These are phyloP conservation scores for Phalaenopsis hybrid DNA, from an alignment of 116 monocot genomes.

Conservation along the genomic window DNA sequence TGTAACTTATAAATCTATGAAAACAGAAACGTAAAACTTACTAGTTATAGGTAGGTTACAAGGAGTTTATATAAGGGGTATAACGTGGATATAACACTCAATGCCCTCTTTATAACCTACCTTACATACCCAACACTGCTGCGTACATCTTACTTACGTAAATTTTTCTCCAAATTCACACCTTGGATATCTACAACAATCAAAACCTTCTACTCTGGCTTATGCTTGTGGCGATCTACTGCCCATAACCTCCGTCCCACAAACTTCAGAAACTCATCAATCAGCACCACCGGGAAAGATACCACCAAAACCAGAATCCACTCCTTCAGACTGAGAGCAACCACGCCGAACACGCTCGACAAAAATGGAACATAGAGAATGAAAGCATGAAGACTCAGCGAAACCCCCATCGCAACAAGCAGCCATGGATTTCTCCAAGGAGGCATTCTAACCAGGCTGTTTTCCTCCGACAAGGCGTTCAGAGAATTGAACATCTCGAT, in stretches of 20 bases:
- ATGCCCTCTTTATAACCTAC: too few species aligned
- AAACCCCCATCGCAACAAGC: slow-evolving; percentile 55
- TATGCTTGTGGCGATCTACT: neutral
- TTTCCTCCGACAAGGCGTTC: slow-evolving; percentile 71
- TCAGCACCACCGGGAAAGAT: slow-evolving; percentile 53
- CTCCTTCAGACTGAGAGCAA: slow-evolving; percentile 60
- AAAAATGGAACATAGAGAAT: slow-evolving; percentile 64
- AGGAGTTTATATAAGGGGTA: too few species aligned
- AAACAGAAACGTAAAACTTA: too few species aligned
- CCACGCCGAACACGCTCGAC: slow-evolving; percentile 59
- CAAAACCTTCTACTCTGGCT: neutral
- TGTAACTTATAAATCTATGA: neutral
- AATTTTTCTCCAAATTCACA: neutral
- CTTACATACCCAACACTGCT: too few species aligned
- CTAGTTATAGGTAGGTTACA: too few species aligned
- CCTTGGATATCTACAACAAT: neutral
- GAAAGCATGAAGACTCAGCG: slow-evolving; percentile 58
- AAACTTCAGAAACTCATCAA: slow-evolving; percentile 66
- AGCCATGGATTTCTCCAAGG: slow-evolving; percentile 86
- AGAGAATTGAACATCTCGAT: slow-evolving; percentile 87
- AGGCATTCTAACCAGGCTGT: slow-evolving; percentile 61
- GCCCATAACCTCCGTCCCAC: slow-evolving; percentile 31
- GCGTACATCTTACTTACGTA: too few species aligned
- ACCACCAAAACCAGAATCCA: slow-evolving; percentile 67
- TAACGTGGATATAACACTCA: too few species aligned